phyloP scores from a whole-genome alignment of 2,329 filamentous ascomycete species.

The Lachnellula occidentalis region DNA sequence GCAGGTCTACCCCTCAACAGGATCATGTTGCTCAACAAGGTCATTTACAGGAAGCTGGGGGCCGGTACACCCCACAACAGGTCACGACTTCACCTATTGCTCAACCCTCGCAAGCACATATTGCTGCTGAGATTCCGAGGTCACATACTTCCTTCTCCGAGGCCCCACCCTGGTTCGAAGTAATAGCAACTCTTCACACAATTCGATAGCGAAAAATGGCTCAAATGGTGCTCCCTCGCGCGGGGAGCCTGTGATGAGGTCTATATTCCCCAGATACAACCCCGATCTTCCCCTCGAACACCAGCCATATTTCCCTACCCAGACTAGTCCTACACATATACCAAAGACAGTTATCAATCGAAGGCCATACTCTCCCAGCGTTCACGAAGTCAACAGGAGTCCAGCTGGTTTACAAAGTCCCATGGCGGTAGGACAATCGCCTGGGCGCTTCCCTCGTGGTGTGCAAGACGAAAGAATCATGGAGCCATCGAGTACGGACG shows the following conservation, averaged over 20 bases:
- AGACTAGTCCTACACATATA: conserved; percentile 57
- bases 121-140: conserved; percentile 32
- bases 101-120: conserved; percentile 23
- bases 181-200: conserved; percentile 46
- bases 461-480: conserved; percentile 26
- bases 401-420: conserved; percentile 26
- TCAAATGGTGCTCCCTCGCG: conserved; percentile 27
- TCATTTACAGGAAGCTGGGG: not conserved
- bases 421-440: conserved; percentile 19
- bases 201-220: conserved; percentile 50
- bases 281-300: conserved; percentile 58
- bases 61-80: not conserved
- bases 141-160: conserved; percentile 48
- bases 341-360: conserved; percentile 61
- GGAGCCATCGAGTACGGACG: conserved; percentile 41
- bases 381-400: conserved; percentile 19
- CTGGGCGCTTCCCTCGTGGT: conserved; percentile 25
- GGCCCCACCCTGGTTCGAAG: conserved; percentile 44
- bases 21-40: not conserved
- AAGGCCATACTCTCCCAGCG: conserved; percentile 48
- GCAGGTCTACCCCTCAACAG: conserved; percentile 8
- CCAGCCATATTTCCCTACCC: conserved; percentile 66
- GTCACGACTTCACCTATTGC: conserved; percentile 14
- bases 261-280: conserved; percentile 74
- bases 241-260: conserved; percentile 48